Conservation (phyloP, 495 filamentous ascomycete genomes). For the Rusavskia elegans region DNA sequence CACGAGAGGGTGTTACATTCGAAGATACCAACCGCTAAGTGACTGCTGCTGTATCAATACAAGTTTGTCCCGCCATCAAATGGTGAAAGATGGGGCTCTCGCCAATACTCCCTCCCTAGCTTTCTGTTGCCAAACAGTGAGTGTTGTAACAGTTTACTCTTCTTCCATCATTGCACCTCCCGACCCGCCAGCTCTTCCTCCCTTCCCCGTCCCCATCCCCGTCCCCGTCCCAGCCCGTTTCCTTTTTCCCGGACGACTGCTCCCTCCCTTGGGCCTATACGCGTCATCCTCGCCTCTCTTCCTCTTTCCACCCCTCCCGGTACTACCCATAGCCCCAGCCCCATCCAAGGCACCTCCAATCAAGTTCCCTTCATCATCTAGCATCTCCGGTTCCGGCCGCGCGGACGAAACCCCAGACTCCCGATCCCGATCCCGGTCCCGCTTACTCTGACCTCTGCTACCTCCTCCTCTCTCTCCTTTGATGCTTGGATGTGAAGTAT, state of each 20-base stretch:
- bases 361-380: neutral
- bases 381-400: neutral
- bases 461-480: neutral
- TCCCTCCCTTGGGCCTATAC: conserved; percentile 51
- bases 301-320: conserved; percentile 5
- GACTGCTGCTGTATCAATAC: too few relatives aligned
- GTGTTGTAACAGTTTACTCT: neutral
- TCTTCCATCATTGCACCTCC: neutral
- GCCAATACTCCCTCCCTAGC: too few relatives aligned
- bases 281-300: conserved; percentile 45
- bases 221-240: conserved; percentile 27
- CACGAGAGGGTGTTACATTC: too few relatives aligned
- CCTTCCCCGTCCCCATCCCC: neutral
- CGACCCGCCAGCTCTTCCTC: neutral
- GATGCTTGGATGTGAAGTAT: conserved; percentile 1
- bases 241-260: conserved; percentile 41
- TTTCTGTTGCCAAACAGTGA: neutral
- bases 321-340: neutral
- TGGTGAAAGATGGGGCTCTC: too few relatives aligned
- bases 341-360: neutral
- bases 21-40: too few relatives aligned
- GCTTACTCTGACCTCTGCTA: neutral
- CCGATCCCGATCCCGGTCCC: neutral
- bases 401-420: neutral
- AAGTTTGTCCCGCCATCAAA: too few relatives aligned